Evolutionary conservation across 176 grass and related monocot genomes (phyloP), one percentile per base, ranked within the genome.

Genomic region (Elaeis guineensis): DNA sequence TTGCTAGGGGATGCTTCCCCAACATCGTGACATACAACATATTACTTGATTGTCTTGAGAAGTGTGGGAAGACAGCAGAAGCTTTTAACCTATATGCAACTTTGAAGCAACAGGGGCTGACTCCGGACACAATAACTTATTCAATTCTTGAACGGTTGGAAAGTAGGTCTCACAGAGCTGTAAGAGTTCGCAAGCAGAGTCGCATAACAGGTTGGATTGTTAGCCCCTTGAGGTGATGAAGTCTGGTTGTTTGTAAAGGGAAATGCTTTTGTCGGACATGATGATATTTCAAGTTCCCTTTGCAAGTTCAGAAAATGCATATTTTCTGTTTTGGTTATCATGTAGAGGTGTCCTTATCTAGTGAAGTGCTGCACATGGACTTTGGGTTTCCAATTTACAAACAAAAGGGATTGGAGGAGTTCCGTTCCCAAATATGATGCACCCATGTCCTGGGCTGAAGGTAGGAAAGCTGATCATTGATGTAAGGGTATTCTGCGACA

Each of bases 21-120:
- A 98, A 92, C 80, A 82, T 98, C 69, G 81, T 98, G 48, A 92
- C 93, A 26, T 98, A 86, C 69, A 98, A 98, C 63, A 98, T 92
- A 74, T 83, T 98, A 74, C 78, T 98, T 65, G 93, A 92, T 74
- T 89, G 93, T 83, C 74, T 98, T 28, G 84, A 91, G 76, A 92
- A 65, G 77, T 54, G 20, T 68, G 83, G 84, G 57, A 91, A 35
- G 73, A 69, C 75, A 76, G 30, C 50, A 59, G 84, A 98, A 75
- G 84, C 80, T 72, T 67, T 75, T 75, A 72, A 83, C 69, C 49
- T 85, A 62, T 79, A 83, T 77, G 84, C 69, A 65, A 78, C 24
- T 71, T 30, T 98, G 59, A 89, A 98, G 71, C 81, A 81, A 77
- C 84, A 86, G 49, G 76, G 81, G 11, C 55, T 98, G 72, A 61